phyloP scores from a whole-genome alignment of 306 rosid species.

The Sicyos edulis region DNA sequence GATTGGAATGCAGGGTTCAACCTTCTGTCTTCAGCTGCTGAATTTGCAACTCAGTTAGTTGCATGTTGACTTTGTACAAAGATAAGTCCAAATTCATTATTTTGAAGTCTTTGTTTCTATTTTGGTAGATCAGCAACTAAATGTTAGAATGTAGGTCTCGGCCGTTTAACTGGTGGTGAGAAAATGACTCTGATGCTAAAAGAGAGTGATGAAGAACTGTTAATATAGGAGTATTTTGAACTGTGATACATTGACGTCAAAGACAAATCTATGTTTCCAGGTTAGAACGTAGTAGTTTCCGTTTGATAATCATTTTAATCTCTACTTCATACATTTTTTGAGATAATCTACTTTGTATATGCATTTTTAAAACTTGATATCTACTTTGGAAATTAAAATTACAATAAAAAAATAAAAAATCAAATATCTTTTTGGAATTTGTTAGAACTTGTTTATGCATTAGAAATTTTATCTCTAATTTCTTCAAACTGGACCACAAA shows the following conservation, averaged over 20 bases:
- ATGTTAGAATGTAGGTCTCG: not conserved
- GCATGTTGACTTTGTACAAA: constrained; percentile 16
- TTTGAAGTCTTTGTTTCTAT: not conserved
- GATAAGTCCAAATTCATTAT: constrained; percentile 14
- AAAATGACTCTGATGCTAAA: not conserved
- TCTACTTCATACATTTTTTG: too few species aligned
- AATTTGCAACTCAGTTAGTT: not conserved
- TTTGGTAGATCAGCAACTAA: not conserved
- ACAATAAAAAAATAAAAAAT: too few species aligned
- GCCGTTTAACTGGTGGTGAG: not conserved
- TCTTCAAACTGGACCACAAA: too few species aligned
- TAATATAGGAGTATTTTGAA: constrained; percentile 5
- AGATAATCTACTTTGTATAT: too few species aligned
- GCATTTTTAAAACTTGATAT: too few species aligned
- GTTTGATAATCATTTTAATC: too few species aligned
- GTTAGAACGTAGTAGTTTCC: too few species aligned
- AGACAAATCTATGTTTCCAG: not conserved
- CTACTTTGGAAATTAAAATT: too few species aligned
- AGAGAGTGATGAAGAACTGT: not conserved
- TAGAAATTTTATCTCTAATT: too few species aligned
- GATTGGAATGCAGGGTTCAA: constrained; percentile 12
- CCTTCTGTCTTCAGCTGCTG: not conserved
- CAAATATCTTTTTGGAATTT: too few species aligned
- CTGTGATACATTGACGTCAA: not conserved
- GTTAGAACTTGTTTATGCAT: too few species aligned